These are phyloP conservation scores for Coniochaeta prunicola DNA, from an alignment of 2,329 filamentous ascomycete species.

Conservation along the genomic window DNA sequence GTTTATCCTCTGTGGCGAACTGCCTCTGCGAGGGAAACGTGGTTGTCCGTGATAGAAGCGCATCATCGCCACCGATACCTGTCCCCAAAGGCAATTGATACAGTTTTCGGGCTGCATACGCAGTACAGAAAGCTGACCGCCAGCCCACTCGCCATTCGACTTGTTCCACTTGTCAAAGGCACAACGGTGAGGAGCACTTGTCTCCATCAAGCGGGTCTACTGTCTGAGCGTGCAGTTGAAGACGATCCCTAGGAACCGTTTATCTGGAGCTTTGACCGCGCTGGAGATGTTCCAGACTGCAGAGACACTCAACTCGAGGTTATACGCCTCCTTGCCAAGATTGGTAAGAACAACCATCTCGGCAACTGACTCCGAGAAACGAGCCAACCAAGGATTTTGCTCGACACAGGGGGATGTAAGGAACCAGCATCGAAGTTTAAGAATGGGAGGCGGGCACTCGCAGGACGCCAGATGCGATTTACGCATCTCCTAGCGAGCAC, in stretches of 20 bases:
- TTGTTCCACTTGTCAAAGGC: background rate
- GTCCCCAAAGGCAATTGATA: background rate
- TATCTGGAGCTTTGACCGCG: background rate
- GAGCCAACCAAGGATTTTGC: background rate
- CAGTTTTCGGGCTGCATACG: background rate
- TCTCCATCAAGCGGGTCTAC: background rate
- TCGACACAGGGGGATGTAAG: background rate
- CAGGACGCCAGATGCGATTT: background rate
- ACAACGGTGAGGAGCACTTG: background rate
- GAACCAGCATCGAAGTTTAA: background rate
- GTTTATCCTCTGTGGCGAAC: background rate
- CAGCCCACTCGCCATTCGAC: background rate
- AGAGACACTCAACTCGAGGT: background rate
- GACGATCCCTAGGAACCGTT: background rate
- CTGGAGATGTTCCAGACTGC: background rate
- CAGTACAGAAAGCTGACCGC: no score
- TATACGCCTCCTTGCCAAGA: background rate
- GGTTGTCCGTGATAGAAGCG: background rate
- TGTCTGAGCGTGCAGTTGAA: background rate
- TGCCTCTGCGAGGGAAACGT: background rate
- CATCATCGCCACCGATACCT: background rate
- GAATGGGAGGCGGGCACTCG: background rate
- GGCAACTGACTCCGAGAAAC: background rate
- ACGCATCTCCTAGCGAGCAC: background rate
- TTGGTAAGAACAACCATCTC: background rate